Evolutionary conservation across 129 eudicot species (phyloP), one percentile per base, ranked within the genome.

Genomic region (Centaurea solstitialis): DNA sequence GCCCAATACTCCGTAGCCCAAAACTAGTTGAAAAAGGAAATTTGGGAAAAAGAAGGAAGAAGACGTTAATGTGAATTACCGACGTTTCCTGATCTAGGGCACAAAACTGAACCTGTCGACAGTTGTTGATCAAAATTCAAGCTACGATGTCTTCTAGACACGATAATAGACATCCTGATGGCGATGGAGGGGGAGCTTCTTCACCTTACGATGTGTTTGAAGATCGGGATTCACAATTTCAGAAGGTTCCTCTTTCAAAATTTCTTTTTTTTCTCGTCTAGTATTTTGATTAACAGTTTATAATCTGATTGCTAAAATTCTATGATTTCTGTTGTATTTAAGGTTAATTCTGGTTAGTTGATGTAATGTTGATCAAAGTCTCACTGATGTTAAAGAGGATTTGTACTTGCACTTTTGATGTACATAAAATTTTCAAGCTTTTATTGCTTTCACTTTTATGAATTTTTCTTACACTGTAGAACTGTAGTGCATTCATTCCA

Each of bases 141-240:
- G 69, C 59, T 35, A 64, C 78, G 40, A 89, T 89, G 92, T 69
- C 82, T 69, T 86, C 93, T 40, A 83, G 93, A 74, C 84, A 82
- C 62, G 80, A 85, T 24, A 82, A 41, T 81, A 72, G 89, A 59
- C 80, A 82, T 76, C 68, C 76, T 5, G 87, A 82, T 53, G 85
- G 88, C n/a, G 89, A 87, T 17, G 89, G 81, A 9, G 86, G 82
- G 26, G 86, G 81, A 7, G 85, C 82, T 77, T 90, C 88, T 4
- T 87, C 89, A 15, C 93, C 93, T 7, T 87, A 84, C 79, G 87
- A 87, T 78, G 89, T 88, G 10, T 85, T 82, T 71, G 85, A 74
- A 80, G 93, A 90, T 83, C 89, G 91, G 62, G 81, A 72, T 66
- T 87, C 90, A 43, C 87, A 80, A 79, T 62, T 72, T 80, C 87